Base-by-base conservation (phyloP, 495 filamentous ascomycete genomes). In the Xylaria grammica region DNA sequence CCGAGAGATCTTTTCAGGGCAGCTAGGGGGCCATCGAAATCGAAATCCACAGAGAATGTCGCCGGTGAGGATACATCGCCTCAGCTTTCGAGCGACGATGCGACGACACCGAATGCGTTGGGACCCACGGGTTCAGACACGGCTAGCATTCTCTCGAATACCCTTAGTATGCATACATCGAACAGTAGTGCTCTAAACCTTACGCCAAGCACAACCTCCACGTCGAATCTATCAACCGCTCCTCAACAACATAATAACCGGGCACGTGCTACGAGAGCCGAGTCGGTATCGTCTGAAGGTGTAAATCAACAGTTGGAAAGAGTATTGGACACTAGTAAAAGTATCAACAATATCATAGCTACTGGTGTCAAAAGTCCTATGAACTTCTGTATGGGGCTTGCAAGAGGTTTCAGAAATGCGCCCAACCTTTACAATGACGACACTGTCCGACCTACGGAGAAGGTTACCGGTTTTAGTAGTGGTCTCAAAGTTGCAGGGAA, bases 381-480 rank as follows among this genome's bases (percentile, higher is more conserved):
- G 78, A 92, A 96, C 65, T 86, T 95, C 61, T 88, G 91, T 13
- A 78, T 96, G 44, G 89, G 87, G 15, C 71, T 96, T 3, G 87
- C 93, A 0, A 90, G 89, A 74, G 93, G 93, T 9, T 96, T 96
- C 66, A 90, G 96, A 73, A 96, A 96, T 69, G 87, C 86, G 1
- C 91, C 92, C 0, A 89, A 85, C 59, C 74, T 96, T 1, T 95
- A 94, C 63, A 87, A 91, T 45, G 91, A 93, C 66, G 83, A 87
- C 6, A 92, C 84, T 49, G 88, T 96, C 3, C 83, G 86, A 15
- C 83, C 85, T 15, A 77, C 80, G 0, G 87, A 90, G 49, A 91
- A 89, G 61, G 89, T 97, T 0, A 91, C 88, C 0, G 86, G 86
- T 59, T 74, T 93, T 22, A 77, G 84, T 60, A 90, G 85, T 65